Evolutionary conservation across 305 asterid species (phyloP), one percentile per base, ranked within the genome.

Genomic region (Fraxinus dipetala): DNA sequence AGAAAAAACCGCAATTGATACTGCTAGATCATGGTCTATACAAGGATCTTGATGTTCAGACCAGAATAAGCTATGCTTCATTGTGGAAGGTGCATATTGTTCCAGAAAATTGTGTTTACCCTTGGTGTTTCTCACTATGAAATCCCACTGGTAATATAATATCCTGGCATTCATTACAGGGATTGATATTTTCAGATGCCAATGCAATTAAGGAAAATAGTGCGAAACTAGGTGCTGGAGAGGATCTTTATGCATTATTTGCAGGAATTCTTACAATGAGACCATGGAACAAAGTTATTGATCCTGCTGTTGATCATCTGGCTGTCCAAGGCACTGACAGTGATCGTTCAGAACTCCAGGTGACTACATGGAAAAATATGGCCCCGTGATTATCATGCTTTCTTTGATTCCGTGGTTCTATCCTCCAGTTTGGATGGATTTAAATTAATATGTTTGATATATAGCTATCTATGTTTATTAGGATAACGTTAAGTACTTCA

Each of bases 181-280:
- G 94, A 32, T 89, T 96, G 87, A 90, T 96, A 72, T 91, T 93
- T 81, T 89, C 99, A 81, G 99, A 96, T 91, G 97, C 91, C 79
- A 89, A 93, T 20, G 95, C 95, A 84, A 96, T 96, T 81, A 94
- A 89, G 91, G 97, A 92, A 85, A 88, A 93, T 81, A 83, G 98
- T 86, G 83, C 79, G 40, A 96, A 93, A 86, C 81, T 96, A 87
- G 99, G 99, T 86, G 97, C 99, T 65, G 99, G 99, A 32, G 98
- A 91, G 79, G 98, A 96, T 88, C 97, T 96, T 78, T 96, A 90
- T 43, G 96, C 86, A 73, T 82, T 94, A 81, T 94, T 96, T 90
- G 99, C 99, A 9, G 98, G 95, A 81, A 88, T 96, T 84, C 98
- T 96, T 83, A 96, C 98, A 79, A 93, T 96, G 98, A 94, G 90